Conservation (phyloP, 768 basidiomycete species). For the Leccinum sublutescens region DNA sequence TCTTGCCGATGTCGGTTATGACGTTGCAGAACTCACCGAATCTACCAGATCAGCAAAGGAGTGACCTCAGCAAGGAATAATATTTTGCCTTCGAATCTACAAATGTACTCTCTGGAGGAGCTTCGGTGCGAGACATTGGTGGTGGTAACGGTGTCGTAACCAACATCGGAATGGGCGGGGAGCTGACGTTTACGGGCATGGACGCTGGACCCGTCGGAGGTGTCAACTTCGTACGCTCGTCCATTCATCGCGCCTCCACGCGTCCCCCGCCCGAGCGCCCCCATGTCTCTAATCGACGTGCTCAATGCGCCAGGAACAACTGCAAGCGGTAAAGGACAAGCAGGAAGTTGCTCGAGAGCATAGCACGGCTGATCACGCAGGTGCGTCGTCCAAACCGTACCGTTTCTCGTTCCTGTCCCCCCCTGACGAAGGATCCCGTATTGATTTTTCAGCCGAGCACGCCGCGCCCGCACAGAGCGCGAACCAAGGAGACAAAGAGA, state of each 20-base stretch:
- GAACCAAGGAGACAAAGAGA: not conserved
- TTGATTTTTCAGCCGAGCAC: conserved; percentile 1
- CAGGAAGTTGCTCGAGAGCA: not conserved
- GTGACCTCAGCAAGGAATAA: not conserved
- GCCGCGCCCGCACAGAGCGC: not conserved
- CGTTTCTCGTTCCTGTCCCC: not conserved
- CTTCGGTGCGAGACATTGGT: not conserved
- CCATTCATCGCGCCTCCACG: conserved; percentile 26
- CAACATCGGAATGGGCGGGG: not conserved
- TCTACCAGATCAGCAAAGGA: conserved; percentile 4
- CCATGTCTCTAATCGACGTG: conserved; percentile 20
- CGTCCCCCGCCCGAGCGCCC: conserved; percentile 10
- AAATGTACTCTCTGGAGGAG: conserved; percentile 7
- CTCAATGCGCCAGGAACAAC: conserved; percentile 19
- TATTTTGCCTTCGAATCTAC: no score
- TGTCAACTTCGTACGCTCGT: not conserved
- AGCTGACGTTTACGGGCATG: conserved; percentile 7
- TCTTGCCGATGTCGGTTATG: conserved; percentile 3
- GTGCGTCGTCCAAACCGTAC: conserved; percentile 3
- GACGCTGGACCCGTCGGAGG: conserved; percentile 6
- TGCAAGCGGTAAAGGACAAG: not conserved
- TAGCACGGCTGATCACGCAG: not conserved
- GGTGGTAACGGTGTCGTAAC: not conserved
- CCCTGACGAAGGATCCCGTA: not conserved
- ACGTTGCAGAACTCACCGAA: conserved; percentile 1